Conservation (phyloP, 306 rosid species). For the Crotalaria pallida region DNA sequence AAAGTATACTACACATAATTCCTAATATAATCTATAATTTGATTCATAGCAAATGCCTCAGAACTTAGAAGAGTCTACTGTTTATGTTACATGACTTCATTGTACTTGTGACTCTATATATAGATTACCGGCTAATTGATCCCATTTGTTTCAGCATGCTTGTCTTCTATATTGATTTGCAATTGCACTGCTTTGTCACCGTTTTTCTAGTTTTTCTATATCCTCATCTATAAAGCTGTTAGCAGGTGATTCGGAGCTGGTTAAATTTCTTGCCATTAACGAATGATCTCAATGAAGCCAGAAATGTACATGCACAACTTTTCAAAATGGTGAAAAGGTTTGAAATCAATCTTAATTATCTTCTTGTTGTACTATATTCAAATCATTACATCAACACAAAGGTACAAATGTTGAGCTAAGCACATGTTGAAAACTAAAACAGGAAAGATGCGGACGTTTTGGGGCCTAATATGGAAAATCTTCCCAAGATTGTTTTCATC, state of each 20-base stretch:
- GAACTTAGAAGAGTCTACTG: not conserved
- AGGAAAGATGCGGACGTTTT: too few relatives aligned
- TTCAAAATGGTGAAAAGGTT: conserved; percentile 7
- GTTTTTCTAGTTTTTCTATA: not conserved
- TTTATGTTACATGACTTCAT: not conserved
- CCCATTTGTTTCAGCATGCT: not conserved
- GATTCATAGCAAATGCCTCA: not conserved
- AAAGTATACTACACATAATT: not conserved
- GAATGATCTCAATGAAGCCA: conserved; percentile 8
- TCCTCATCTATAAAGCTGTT: not conserved
- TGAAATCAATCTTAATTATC: not conserved
- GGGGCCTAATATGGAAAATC: conserved; percentile 15
- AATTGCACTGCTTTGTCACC: not conserved
- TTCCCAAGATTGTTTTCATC: not conserved
- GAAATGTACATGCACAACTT: conserved; percentile 6
- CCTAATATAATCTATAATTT: not conserved
- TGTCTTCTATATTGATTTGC: not conserved
- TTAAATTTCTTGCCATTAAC: conserved; percentile 19
- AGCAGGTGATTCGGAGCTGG: conserved; percentile 25
- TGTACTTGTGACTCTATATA: not conserved
- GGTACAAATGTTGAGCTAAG: not conserved
- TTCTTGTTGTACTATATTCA: not conserved
- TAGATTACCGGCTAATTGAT: too few relatives aligned
- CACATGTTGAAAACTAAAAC: not conserved
- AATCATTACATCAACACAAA: not conserved